These are phyloP conservation scores for Phytophthora agathidicida DNA, from an alignment of 352 stramenopile genomes.

Conservation along the genomic window DNA sequence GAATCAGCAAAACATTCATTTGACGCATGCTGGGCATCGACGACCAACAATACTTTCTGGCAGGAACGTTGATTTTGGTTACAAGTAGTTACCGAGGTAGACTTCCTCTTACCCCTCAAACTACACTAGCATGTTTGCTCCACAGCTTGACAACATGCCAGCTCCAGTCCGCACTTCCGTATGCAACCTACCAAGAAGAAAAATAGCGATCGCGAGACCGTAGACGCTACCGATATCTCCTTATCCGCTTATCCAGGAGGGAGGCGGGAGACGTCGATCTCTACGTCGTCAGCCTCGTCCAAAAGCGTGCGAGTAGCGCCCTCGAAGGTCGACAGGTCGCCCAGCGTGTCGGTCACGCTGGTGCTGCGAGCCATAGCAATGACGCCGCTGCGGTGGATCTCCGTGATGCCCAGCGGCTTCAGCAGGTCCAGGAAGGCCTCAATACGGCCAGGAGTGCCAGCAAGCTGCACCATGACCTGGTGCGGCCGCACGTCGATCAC, in stretches of 20 bases:
- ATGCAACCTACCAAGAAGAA: constrained; percentile 14
- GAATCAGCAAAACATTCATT: not conserved
- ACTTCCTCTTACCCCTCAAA: constrained; percentile 4
- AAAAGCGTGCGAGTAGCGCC: constrained; percentile 76
- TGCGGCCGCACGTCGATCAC: constrained; percentile 84
- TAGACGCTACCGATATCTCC: constrained; percentile 10
- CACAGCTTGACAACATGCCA: not conserved
- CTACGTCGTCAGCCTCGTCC: constrained; percentile 64
- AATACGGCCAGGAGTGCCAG: constrained; percentile 75
- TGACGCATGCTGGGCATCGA: not conserved
- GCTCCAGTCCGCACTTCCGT: not conserved
- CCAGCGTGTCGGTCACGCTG: constrained; percentile 67
- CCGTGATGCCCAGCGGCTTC: constrained; percentile 81
- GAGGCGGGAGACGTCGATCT: constrained; percentile 70
- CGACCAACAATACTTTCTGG: constrained; percentile 5
- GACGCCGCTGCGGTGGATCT: constrained; percentile 86
- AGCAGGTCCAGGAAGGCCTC: constrained; percentile 84
- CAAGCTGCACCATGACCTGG: constrained; percentile 86
- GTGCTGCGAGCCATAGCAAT: constrained; percentile 85
- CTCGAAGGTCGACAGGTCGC: constrained; percentile 69
- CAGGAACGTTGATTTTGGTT: constrained; percentile 23
- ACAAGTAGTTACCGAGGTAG: constrained; percentile 7
- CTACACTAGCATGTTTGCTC: constrained; percentile 1
- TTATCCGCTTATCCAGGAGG: constrained; percentile 62
- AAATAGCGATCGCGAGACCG: constrained; percentile 1